Conservation (phyloP, 176 grass and related monocot species). For the Triticum monococcum region DNA sequence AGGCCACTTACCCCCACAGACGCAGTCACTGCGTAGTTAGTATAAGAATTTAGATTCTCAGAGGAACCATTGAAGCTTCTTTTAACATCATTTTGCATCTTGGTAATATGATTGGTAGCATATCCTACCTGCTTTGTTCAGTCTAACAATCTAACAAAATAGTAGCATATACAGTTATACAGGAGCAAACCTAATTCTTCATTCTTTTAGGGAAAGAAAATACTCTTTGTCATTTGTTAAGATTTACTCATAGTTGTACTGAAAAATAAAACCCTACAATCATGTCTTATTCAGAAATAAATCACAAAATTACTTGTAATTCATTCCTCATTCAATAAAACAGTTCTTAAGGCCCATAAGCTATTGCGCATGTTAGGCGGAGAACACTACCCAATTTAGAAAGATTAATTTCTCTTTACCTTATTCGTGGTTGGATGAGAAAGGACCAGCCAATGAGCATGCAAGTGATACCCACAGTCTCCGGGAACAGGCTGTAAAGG, state of each 20-base stretch:
- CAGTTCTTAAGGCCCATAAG: background rate
- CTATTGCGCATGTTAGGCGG: background rate
- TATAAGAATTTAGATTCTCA: no score
- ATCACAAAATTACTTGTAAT: background rate
- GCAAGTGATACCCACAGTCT: constrained; percentile 85
- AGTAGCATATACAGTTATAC: background rate
- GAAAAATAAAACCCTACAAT: background rate
- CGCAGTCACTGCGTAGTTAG: no score
- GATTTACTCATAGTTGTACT: background rate
- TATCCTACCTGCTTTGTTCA: background rate
- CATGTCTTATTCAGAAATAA: background rate
- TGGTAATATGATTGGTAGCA: no score
- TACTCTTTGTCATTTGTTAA: background rate
- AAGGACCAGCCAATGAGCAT: constrained; percentile 83
- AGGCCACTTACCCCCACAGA: no score
- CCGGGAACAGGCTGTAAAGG: constrained; percentile 76
- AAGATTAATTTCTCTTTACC: constrained; percentile 36
- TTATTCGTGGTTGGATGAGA: constrained; percentile 67
- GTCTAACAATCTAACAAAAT: background rate
- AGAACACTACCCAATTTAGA: background rate
- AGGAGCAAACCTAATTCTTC: background rate
- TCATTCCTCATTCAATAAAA: background rate
- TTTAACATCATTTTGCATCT: background rate
- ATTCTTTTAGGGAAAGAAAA: background rate
- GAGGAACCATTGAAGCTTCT: background rate